Evolutionary conservation across 2,329 filamentous ascomycete genomes (phyloP), one percentile per base, ranked within the genome.

Genomic region (Sarocladiaceae sp.): DNA sequence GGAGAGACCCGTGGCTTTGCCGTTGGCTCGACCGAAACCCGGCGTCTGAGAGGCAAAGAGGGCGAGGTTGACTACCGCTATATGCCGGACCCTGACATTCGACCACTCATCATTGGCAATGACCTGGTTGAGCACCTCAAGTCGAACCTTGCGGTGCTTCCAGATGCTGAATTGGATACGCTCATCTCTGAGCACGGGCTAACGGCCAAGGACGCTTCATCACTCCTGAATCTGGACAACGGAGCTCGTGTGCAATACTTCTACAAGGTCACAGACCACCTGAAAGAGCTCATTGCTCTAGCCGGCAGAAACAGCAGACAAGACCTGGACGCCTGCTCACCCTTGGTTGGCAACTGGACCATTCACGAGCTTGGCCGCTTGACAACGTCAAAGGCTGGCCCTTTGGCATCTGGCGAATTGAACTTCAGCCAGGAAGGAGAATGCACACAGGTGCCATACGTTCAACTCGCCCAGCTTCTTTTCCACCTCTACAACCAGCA

Each of bases 61-160:
- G 93, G 93, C 39, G 91, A 95, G 58, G 89, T 97, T 5, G 93
- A 98, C 63, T 98, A 98, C 63, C 77, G 93, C 33, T 98, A 98
- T 60, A 97, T 98, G 91, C 91, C 93, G 0, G 93, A 98, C 60
- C 88, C 93, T 4, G 93, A 98, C 59, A 73, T 98, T 12, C 76
- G 79, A 0, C 88, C 93, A 2, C 71, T 98, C 2, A 60, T 89
- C 2, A 84, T 98, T 48, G 82, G 81, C 6, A 58, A 73, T 2
- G 81, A 86, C 46, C 70, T 97, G 1, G 68, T 96, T 4, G 58
- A 71, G 4, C 71, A 82, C 50, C 69, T 97, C 12, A 66, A 64
- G 16, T 53, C 63, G 1, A 83, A 74, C 0, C 66, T 95, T 47
- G 86, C 88, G 4, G 70, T 78, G 18, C 68, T 85, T 9, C 88